Evolutionary conservation across 176 grass and related monocot genomes (phyloP), one percentile per base, ranked within the genome.

Genomic region (Eremochloa ophiuroides): DNA sequence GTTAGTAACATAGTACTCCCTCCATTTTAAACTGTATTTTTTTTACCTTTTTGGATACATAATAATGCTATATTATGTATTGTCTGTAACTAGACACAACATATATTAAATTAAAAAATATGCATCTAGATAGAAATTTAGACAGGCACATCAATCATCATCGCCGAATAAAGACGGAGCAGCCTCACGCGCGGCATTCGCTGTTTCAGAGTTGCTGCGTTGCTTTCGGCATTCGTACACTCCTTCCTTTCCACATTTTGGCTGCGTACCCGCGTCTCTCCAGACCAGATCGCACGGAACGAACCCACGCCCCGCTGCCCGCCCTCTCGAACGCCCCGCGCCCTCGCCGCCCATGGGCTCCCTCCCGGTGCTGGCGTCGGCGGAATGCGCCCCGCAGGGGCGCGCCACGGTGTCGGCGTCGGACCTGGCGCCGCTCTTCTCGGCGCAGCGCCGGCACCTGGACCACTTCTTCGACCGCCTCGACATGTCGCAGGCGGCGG

Each of bases 381-480:
- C 71, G 31, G 73, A 73, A 77, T 81, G 71, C 40, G 16, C 63
- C 48, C 8, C 15, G 25, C 12, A 0, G 47, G 12, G 15, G 70
- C 85, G 87, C n/a, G 56, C 31, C 33, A 76, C 14, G 76, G 83
- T 97, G 31, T 67, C 84, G 46, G 62, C 83, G 48, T 79, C 69
- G 13, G 88, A 93, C 48, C 91, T 99, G 39, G 80, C 78, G 4
- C 13, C 30, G 80, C 86, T 95, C 38, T 93, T 95, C 82, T 51
- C 44, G 27, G 69, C 87, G 61, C 96, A 99, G 86, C 86, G 90
- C 3, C 72, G 88, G 6, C 76, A 95, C 82, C 82, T 99, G 27
- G 83, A 95, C 61, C 76, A 93, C 51, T 99, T 95, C 85, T 99
- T 99, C 82, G 85, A 93, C 22, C 81, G 74, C 27, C 91, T 99